These are phyloP conservation scores for Naganishia randhawae DNA, from an alignment of 768 basidiomycete genomes.

Conservation along the genomic window DNA sequence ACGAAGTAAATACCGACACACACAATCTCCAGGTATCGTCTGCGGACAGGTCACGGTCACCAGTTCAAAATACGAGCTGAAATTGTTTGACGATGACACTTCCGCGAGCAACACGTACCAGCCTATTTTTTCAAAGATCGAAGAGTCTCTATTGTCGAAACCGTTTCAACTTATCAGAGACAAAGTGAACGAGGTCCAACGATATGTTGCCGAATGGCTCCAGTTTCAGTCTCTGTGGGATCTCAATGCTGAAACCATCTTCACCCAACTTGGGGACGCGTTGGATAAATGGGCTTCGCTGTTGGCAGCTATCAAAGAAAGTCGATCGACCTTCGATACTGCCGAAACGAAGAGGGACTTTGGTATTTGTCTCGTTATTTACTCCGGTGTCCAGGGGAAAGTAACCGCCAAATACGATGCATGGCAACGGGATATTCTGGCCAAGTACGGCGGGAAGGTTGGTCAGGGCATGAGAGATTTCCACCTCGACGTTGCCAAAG, in stretches of 20 bases:
- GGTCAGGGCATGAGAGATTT: constrained; percentile 96
- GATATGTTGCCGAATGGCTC: constrained; percentile 95
- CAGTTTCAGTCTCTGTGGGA: constrained; percentile 99
- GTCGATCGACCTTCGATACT: constrained; percentile 93
- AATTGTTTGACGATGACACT: constrained; percentile 74
- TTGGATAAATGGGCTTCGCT: constrained; percentile 92
- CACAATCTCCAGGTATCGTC: constrained; percentile 62
- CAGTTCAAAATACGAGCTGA: constrained; percentile 94
- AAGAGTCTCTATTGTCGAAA: constrained; percentile 67
- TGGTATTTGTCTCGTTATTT: constrained; percentile 90
- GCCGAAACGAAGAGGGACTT: constrained; percentile 88
- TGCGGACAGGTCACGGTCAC: constrained; percentile 83
- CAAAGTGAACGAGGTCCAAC: constrained; percentile 70
- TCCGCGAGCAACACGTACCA: constrained; percentile 55
- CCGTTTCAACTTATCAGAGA: constrained; percentile 82
- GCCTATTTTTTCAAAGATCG: constrained; percentile 66
- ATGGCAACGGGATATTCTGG: constrained; percentile 94
- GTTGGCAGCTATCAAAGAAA: constrained; percentile 92
- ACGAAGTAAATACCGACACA: background rate
- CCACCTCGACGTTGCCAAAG: constrained; percentile 86
- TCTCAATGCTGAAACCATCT: constrained; percentile 93
- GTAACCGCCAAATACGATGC: constrained; percentile 98
- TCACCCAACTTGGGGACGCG: constrained; percentile 83
- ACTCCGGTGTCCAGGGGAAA: constrained; percentile 93
- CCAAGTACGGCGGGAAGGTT: constrained; percentile 85